These are phyloP conservation scores for Suzukiozyma palmioleophila DNA, from an alignment of 1,139 yeast genomes.

Conservation along the genomic window DNA sequence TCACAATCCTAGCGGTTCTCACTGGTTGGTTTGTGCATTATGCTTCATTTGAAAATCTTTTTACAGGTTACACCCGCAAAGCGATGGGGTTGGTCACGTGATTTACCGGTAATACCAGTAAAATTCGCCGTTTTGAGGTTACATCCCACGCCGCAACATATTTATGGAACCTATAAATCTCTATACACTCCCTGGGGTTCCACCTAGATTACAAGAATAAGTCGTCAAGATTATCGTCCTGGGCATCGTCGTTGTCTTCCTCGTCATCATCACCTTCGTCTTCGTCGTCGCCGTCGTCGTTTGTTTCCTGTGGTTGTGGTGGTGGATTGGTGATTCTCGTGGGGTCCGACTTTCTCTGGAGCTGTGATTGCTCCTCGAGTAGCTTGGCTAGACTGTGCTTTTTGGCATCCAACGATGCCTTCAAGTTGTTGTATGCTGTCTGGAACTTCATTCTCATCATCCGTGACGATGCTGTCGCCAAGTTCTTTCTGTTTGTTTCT, in stretches of 20 bases:
- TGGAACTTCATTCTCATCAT: slow-evolving; percentile 84
- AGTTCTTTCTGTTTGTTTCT: slow-evolving; percentile 67
- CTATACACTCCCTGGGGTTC: too few relatives aligned
- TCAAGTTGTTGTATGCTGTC: slow-evolving; percentile 74
- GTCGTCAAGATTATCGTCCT: slow-evolving; percentile 41
- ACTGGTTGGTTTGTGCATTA: neutral
- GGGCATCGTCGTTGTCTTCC: slow-evolving; percentile 29
- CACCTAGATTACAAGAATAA: slow-evolving; percentile 3
- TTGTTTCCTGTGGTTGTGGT: slow-evolving; percentile 17
- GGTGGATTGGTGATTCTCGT: slow-evolving; percentile 17
- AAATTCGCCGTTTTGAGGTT: neutral
- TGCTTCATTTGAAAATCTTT: neutral
- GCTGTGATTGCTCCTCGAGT: slow-evolving; percentile 22
- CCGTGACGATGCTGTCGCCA: slow-evolving; percentile 77
- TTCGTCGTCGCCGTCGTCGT: slow-evolving; percentile 24
- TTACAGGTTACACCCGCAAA: neutral
- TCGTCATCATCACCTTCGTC: slow-evolving; percentile 20
- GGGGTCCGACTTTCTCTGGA: slow-evolving; percentile 12
- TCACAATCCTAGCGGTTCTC: neutral
- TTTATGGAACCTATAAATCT: too few relatives aligned
- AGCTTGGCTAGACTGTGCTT: slow-evolving; percentile 56
- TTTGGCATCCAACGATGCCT: slow-evolving; percentile 80
- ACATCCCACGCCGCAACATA: too few relatives aligned
- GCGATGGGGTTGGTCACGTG: neutral
- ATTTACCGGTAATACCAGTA: neutral